Conservation (phyloP, 495 filamentous ascomycete species). For the Podospora sp. region DNA sequence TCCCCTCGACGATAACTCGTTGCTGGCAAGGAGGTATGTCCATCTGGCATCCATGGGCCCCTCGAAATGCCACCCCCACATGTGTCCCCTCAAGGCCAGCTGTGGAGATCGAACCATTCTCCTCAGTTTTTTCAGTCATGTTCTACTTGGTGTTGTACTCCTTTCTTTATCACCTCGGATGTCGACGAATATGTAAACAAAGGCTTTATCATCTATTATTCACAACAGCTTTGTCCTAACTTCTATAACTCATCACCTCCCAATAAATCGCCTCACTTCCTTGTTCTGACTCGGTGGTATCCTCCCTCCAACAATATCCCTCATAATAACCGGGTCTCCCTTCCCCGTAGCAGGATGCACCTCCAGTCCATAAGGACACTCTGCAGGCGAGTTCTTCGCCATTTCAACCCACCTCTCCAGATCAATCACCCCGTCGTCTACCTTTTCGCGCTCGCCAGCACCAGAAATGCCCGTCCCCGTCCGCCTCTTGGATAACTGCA, state of each 20-base stretch:
- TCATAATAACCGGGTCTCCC: constrained; percentile 4
- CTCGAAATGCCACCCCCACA: too few species aligned
- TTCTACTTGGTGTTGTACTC: too few species aligned
- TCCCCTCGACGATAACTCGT: too few species aligned
- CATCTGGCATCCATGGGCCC: too few species aligned
- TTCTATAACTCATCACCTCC: neutral
- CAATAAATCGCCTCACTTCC: neutral
- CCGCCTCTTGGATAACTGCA: neutral
- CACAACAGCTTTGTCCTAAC: too few species aligned
- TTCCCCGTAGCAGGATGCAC: constrained; percentile 9
- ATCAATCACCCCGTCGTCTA: neutral
- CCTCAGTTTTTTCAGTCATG: too few species aligned
- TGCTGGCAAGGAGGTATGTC: too few species aligned
- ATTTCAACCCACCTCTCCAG: neutral
- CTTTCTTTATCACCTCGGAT: too few species aligned
- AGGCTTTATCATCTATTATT: too few species aligned
- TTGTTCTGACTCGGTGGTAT: constrained; percentile 9
- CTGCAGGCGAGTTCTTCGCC: neutral
- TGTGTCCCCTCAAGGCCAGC: too few species aligned
- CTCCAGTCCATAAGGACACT: neutral
- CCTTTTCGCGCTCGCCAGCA: neutral
- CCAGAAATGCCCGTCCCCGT: neutral
- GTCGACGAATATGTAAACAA: too few species aligned
- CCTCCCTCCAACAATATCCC: neutral
- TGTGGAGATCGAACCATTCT: too few species aligned